Evolutionary conservation across 106 monocot species (phyloP).

Genomic region (Dendrobium officinale): DNA sequence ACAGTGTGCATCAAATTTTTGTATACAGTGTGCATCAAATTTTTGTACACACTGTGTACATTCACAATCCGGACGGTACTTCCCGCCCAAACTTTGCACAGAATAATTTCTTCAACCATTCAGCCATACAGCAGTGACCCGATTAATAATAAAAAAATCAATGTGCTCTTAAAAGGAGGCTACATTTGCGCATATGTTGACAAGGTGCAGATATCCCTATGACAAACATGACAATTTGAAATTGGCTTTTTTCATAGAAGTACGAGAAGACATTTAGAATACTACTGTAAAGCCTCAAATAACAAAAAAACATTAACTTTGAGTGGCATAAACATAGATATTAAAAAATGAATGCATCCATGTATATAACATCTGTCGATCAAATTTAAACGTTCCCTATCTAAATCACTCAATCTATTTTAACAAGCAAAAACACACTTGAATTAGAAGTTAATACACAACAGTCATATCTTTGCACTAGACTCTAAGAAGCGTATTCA

Average conservation of each 20-base stretch:
- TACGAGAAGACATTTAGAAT: not conserved
- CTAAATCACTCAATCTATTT: not conserved
- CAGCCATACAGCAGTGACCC: no score
- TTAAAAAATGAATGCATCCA: no score
- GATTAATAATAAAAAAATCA: not conserved
- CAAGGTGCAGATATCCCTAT: not conserved
- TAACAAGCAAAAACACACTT: not conserved
- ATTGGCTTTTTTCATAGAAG: not conserved
- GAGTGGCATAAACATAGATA: not conserved
- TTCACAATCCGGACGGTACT: no score
- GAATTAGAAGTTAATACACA: not conserved
- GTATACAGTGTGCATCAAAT: no score
- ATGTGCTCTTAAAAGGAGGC: not conserved
- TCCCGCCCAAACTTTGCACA: no score
- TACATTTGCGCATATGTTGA: not conserved
- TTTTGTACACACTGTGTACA: no score
- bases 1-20: no score
- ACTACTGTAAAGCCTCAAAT: not conserved
- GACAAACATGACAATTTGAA: not conserved
- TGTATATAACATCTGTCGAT: not conserved
- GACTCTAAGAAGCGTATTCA: not conserved
- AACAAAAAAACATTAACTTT: not conserved
- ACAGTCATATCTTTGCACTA: not conserved
- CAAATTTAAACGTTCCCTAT: not conserved
- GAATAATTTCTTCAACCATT: no score